These are phyloP conservation scores for Rhodotorula sp. DNA, from an alignment of 1,284 basidiomycete genomes.

Conservation along the genomic window DNA sequence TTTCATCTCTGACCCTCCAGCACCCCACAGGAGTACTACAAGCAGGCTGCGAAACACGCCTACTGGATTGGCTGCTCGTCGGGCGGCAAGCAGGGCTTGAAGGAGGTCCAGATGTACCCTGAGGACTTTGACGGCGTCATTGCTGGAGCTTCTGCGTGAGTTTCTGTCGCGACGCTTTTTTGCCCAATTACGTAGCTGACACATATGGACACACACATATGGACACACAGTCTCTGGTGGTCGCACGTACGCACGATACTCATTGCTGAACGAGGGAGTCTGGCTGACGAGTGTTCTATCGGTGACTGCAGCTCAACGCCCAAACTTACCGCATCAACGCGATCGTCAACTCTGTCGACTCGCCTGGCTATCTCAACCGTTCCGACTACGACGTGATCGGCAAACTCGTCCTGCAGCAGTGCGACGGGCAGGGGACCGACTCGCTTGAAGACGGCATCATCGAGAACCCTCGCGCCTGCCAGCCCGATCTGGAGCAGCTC, in stretches of 20 bases:
- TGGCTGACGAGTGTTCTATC: neutral
- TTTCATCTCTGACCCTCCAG: too few species aligned
- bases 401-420: constrained; percentile 41
- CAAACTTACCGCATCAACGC: constrained; percentile 39
- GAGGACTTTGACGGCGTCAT: constrained; percentile 43
- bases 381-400: constrained; percentile 39
- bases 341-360: constrained; percentile 33
- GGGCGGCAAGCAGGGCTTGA: constrained; percentile 44
- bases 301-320: constrained; percentile 29
- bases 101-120: constrained; percentile 29
- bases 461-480: constrained; percentile 36
- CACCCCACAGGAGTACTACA: constrained; percentile 34
- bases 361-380: constrained; percentile 25
- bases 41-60: constrained; percentile 18
- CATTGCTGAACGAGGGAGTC: too few species aligned
- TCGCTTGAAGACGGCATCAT: constrained; percentile 46
- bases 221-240: too few species aligned
- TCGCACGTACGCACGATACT: too few species aligned
- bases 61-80: constrained; percentile 44
- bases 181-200: too few species aligned
- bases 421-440: constrained; percentile 43
- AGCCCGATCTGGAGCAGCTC: constrained; percentile 37
- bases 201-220: too few species aligned
- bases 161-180: neutral
- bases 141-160: constrained; percentile 40